Conservation (phyloP, 495 filamentous ascomycete species). For the Penicillium angulare region DNA sequence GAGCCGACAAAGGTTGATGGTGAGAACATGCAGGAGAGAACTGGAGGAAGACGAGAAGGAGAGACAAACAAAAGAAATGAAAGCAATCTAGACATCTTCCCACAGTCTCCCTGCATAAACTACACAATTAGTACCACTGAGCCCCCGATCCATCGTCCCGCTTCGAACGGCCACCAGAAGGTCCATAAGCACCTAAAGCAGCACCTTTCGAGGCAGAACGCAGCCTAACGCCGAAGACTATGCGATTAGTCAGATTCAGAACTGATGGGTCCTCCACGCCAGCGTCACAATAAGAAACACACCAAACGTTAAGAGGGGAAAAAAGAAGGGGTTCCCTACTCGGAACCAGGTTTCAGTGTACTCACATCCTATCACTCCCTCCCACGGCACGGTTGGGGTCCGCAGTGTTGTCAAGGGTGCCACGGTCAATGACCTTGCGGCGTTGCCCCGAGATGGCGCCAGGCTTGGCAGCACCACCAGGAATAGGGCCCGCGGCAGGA, state of each 20-base stretch:
- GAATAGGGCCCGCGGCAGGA: constrained; percentile 59
- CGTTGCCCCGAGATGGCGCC: constrained; percentile 73
- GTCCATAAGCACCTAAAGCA: constrained; percentile 62
- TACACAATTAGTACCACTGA: constrained; percentile 61
- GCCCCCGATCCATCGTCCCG: constrained; percentile 62
- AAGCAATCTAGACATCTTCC: not conserved
- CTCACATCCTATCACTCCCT: constrained; percentile 99
- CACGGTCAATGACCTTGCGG: constrained; percentile 79
- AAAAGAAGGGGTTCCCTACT: constrained; percentile 75
- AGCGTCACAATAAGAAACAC: constrained; percentile 71
- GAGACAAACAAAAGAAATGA: constrained; percentile 4
- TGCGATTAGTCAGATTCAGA: constrained; percentile 78
- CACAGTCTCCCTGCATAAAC: constrained; percentile 29
- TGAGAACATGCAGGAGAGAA: constrained; percentile 34
- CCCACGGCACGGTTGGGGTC: constrained; percentile 86
- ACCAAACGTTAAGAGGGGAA: constrained; percentile 72
- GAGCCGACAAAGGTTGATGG: constrained; percentile 23
- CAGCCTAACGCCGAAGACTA: constrained; percentile 91
- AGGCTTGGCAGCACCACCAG: constrained; percentile 62
- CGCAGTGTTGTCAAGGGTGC: constrained; percentile 71
- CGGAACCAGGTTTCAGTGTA: constrained; percentile 78
- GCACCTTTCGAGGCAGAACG: constrained; percentile 89
- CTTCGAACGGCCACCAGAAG: constrained; percentile 72
- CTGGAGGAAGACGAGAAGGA: constrained; percentile 16
- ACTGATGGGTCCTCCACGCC: constrained; percentile 68